These are phyloP conservation scores for Exophiala bonariae DNA, from an alignment of 2,329 filamentous ascomycete genomes.

Conservation along the genomic window DNA sequence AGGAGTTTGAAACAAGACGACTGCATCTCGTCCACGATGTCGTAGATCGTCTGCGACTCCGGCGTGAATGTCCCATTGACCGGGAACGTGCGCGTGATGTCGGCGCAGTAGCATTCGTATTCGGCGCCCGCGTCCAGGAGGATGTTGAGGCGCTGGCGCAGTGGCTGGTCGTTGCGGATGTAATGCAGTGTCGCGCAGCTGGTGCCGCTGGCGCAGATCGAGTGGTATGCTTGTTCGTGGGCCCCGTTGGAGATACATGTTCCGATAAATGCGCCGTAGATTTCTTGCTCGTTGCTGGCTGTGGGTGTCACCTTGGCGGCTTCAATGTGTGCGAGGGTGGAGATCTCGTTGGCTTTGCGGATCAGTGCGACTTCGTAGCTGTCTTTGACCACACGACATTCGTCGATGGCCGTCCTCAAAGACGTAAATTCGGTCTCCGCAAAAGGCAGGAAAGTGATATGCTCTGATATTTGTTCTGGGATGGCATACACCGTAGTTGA, in stretches of 20 bases:
- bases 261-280: conserved; percentile 75
- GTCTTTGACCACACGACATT: conserved; percentile 78
- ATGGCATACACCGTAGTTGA: conserved; percentile 71
- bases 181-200: conserved; percentile 90
- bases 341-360: conserved; percentile 76
- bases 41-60: conserved; percentile 72
- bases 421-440: conserved; percentile 60
- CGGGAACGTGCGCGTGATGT: conserved; percentile 87
- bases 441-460: conserved; percentile 71
- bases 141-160: conserved; percentile 70
- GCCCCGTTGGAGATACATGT: conserved; percentile 72
- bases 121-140: conserved; percentile 88
- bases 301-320: conserved; percentile 65
- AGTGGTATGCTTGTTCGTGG: conserved; percentile 77
- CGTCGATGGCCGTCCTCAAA: conserved; percentile 73
- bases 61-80: conserved; percentile 68
- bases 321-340: conserved; percentile 71
- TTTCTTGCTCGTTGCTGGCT: conserved; percentile 75
- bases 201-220: conserved; percentile 82
- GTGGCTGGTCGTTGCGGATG: conserved; percentile 70
- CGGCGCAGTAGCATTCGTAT: conserved; percentile 80
- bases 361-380: conserved; percentile 83
- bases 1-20: conserved; percentile 68
- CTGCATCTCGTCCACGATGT: conserved; percentile 80
- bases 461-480: conserved; percentile 70